Percentiles rank a stretch among this genome's conserved stretches.
phyloP scores from a whole-genome alignment of 441 rosid species.

The Bocquillonia castaneifolia region DNA sequence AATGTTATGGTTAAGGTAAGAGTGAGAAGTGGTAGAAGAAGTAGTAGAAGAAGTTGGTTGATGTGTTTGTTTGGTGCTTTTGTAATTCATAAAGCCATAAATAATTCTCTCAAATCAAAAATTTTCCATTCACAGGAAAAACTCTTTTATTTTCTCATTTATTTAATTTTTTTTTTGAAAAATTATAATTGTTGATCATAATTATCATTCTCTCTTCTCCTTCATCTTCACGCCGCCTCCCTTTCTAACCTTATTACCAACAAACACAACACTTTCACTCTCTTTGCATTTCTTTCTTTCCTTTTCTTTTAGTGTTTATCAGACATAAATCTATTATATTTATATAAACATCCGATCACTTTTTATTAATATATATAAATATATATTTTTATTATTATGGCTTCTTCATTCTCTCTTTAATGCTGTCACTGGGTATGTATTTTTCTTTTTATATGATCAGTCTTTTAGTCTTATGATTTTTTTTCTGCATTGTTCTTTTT shows the following conservation, averaged over 20 bases:
- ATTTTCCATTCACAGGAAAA: too few species aligned
- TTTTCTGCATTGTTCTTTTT: constrained; percentile 34
- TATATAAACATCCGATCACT: constrained; percentile 16
- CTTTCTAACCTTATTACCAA: constrained; percentile 35
- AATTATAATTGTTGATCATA: not conserved
- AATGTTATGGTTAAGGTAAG: too few species aligned
- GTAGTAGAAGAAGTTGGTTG: too few species aligned
- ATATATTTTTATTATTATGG: too few species aligned
- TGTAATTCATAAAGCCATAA: too few species aligned
- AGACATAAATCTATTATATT: not conserved
- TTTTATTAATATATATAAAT: not conserved
- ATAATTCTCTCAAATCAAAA: too few species aligned
- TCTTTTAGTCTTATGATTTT: constrained; percentile 7
- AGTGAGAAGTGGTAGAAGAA: too few species aligned
- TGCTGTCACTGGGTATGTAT: constrained; percentile 37
- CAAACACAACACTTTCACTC: constrained; percentile 32
- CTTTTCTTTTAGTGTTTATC: constrained; percentile 16
- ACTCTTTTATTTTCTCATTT: too few species aligned
- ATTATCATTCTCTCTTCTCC: constrained; percentile 30
- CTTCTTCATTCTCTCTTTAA: constrained; percentile 19
- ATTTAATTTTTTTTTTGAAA: constrained; percentile 15
- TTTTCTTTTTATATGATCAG: constrained; percentile 4
- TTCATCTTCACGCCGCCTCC: constrained; percentile 79
- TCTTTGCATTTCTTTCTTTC: constrained; percentile 43
- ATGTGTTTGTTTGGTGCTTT: too few species aligned